phyloP scores from a whole-genome alignment of 2,329 filamentous ascomycete species.

The Colletotrichum aenigma region DNA sequence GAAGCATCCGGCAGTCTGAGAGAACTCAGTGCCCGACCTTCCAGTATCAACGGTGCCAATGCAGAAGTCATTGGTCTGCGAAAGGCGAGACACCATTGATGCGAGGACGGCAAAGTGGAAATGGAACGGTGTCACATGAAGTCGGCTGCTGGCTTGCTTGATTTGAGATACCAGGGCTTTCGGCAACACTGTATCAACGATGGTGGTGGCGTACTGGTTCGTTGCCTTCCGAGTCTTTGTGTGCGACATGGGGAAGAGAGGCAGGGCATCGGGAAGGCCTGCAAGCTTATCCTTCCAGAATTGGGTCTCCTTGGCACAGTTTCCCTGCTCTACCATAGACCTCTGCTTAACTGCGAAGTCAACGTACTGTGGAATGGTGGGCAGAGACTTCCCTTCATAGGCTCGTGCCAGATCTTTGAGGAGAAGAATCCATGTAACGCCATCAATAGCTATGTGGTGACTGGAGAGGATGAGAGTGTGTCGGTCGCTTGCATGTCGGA shows the following conservation, averaged over 20 bases:
- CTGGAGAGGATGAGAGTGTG: conserved; percentile 47
- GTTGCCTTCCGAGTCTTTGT: background rate
- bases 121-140: conserved; percentile 40
- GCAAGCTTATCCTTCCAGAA: conserved; percentile 34
- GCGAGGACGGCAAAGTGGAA: conserved; percentile 45
- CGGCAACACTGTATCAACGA: background rate
- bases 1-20: conserved; percentile 46
- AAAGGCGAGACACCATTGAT: background rate
- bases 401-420: conserved; percentile 45
- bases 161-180: background rate
- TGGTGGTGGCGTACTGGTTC: background rate
- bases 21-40: conserved; percentile 30
- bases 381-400: conserved; percentile 36
- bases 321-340: conserved; percentile 27
- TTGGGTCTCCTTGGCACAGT: conserved; percentile 29
- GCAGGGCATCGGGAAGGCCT: conserved; percentile 30
- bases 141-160: background rate
- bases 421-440: conserved; percentile 46
- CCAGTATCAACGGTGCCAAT: conserved; percentile 55
- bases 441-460: conserved; percentile 58
- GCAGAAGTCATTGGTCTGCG: conserved; percentile 35
- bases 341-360: conserved; percentile 37
- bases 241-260: conserved; percentile 33
- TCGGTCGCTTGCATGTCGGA: background rate
- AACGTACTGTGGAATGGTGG: conserved; percentile 33